Conservation (phyloP, 2,329 filamentous ascomycete genomes). For the Diaporthe sp. region DNA sequence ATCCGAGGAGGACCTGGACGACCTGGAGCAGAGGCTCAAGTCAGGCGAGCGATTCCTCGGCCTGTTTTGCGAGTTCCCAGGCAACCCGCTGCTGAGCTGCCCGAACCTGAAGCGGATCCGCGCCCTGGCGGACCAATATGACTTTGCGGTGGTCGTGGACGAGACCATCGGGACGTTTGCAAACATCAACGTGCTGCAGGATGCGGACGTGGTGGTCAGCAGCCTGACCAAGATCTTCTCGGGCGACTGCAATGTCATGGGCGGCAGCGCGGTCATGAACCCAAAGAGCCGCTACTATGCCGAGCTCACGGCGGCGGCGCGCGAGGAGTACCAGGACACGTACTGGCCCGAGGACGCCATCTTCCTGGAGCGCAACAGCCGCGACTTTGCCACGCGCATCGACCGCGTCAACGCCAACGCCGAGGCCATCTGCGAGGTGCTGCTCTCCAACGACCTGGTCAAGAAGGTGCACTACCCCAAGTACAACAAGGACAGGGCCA, state of each 20-base stretch:
- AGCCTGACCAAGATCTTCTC: constrained; percentile 98
- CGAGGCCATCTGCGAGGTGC: constrained; percentile 81
- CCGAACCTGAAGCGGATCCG: constrained; percentile 88
- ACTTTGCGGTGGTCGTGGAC: constrained; percentile 91
- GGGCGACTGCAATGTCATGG: constrained; percentile 98
- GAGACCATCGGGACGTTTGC: constrained; percentile 97
- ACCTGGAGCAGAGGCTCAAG: constrained; percentile 78
- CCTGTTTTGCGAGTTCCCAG: constrained; percentile 94
- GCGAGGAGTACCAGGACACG: constrained; percentile 81
- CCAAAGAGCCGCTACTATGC: constrained; percentile 76
- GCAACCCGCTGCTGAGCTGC: constrained; percentile 88
- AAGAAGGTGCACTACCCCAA: constrained; percentile 91
- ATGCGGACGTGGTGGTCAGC: constrained; percentile 91
- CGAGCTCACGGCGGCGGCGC: constrained; percentile 73
- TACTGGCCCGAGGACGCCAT: constrained; percentile 95
- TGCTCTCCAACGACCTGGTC: constrained; percentile 71
- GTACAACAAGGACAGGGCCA: constrained; percentile 71
- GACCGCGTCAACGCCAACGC: constrained; percentile 87
- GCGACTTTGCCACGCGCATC: constrained; percentile 87
- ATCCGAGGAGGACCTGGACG: constrained; percentile 81
- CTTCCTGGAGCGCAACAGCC: constrained; percentile 95
- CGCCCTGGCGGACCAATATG: constrained; percentile 80
- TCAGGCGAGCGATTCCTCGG: constrained; percentile 81
- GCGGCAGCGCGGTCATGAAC: constrained; percentile 77
- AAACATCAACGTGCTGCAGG: constrained; percentile 92